Conservation (phyloP, 2,329 filamentous ascomycete genomes). For the Fusarium lateritium region DNA sequence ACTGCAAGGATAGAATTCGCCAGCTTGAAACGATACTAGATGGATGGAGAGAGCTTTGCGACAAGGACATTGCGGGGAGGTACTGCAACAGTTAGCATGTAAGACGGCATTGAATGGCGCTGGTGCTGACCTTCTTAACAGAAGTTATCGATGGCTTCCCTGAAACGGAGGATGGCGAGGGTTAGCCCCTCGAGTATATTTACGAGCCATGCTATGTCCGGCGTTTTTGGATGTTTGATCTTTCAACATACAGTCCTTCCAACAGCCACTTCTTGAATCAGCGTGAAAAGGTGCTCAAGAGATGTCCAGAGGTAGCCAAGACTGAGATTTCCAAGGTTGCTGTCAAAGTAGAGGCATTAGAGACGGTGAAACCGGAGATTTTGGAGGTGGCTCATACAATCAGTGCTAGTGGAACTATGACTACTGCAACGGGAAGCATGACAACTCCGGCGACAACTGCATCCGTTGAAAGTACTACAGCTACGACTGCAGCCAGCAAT, state of each 20-base stretch:
- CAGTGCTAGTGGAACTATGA: accelerated
- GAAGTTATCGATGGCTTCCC: conserved; percentile 3
- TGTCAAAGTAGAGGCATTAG: too few relatives aligned
- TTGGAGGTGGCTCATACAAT: not conserved
- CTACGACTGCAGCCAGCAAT: too few relatives aligned
- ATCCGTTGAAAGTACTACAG: too few relatives aligned
- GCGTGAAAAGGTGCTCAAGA: not conserved
- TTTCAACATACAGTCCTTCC: conserved; percentile 5
- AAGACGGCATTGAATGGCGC: accelerated
- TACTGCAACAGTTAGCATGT: not conserved
- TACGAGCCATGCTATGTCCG: conserved; percentile 18
- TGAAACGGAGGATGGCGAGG: not conserved
- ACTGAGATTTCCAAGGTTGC: not conserved
- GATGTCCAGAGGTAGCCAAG: not conserved
- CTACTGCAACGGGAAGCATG: too few relatives aligned
- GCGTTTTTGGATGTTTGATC: conserved; percentile 14
- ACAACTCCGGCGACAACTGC: too few relatives aligned
- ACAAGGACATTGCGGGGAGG: conserved; percentile 10
- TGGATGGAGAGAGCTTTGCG: conserved; percentile 7
- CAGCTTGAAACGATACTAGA: not conserved
- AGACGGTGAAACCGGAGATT: not conserved
- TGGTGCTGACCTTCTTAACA: not conserved
- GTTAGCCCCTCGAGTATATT: not conserved
- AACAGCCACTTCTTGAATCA: not conserved
- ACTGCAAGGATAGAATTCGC: not conserved